phyloP scores from a whole-genome alignment of 352 stramenopile species.

The Phytophthora hibernalis region DNA sequence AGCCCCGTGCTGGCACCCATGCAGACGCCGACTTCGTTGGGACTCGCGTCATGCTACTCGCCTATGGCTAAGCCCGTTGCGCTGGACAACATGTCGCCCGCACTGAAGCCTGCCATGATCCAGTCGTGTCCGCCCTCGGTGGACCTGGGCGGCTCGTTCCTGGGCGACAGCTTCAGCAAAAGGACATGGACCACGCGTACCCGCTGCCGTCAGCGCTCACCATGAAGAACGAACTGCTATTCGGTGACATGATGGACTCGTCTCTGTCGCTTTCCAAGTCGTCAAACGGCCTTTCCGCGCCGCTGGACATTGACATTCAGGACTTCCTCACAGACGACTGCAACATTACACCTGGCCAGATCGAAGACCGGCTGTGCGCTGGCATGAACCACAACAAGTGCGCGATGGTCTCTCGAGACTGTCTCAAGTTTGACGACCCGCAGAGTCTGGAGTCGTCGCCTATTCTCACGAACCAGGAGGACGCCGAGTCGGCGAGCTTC shows the following conservation, averaged over 20 bases:
- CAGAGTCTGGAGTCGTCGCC: conserved; percentile 32
- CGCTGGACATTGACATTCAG: conserved; percentile 78
- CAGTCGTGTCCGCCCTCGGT: conserved; percentile 58
- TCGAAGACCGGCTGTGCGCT: conserved; percentile 47
- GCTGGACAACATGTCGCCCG: conserved; percentile 88
- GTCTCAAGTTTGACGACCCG: conserved; percentile 66
- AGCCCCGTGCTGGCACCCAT: conserved; percentile 12
- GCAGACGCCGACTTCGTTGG: conserved; percentile 37
- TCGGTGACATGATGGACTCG: conserved; percentile 40
- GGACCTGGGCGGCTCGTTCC: conserved; percentile 54
- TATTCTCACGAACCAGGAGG: conserved; percentile 27
- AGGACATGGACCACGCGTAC: conserved; percentile 50
- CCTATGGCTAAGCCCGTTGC: conserved; percentile 80
- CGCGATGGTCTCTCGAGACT: conserved; percentile 72
- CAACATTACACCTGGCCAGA: conserved; percentile 63
- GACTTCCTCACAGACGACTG: conserved; percentile 85
- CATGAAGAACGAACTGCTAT: conserved; percentile 62
- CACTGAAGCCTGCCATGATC: conserved; percentile 76
- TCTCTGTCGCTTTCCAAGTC: conserved; percentile 40
- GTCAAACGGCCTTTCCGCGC: conserved; percentile 25
- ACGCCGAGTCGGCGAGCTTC: conserved; percentile 51
- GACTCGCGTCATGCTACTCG: conserved; percentile 71
- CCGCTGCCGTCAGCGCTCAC: conserved; percentile 45
- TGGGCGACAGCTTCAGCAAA: conserved; percentile 51
- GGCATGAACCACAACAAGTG: conserved; percentile 56